A percentile compares a stretch with the other conserved stretches of the same genome.
phyloP scores from a whole-genome alignment of 345 rosid genomes.

The Eucalyptus caleyi region DNA sequence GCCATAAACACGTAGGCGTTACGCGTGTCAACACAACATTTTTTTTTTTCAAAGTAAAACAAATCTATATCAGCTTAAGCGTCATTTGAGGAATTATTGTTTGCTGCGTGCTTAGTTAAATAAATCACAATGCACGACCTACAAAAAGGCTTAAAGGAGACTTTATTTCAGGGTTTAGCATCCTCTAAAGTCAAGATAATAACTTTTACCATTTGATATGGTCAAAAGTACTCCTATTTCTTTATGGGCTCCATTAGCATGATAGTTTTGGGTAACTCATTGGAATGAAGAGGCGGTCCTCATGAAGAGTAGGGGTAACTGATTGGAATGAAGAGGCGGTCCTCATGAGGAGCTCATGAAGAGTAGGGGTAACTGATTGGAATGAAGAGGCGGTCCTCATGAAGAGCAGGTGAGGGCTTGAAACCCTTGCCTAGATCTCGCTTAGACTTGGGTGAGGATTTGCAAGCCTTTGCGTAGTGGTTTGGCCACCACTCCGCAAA shows the following conservation, averaged over 20 bases:
- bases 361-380: too few species aligned
- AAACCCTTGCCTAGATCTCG: too few species aligned
- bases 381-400: too few species aligned
- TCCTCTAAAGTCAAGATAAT: background rate
- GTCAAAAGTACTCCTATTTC: background rate
- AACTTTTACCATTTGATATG: background rate
- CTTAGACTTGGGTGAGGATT: too few species aligned
- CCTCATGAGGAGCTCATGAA: too few species aligned
- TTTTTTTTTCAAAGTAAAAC: background rate
- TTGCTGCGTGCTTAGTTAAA: background rate
- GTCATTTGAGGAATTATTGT: background rate
- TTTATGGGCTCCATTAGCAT: background rate
- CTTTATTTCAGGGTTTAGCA: background rate
- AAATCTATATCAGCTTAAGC: background rate
- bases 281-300: too few species aligned
- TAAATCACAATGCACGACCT: background rate
- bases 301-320: too few species aligned
- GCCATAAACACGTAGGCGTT: background rate
- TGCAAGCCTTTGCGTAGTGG: fast-evolving
- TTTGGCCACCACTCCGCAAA: too few species aligned
- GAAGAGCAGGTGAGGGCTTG: too few species aligned
- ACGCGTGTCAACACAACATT: background rate
- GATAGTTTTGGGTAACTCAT: too few species aligned
- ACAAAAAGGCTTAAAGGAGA: background rate
- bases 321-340: too few species aligned